Evolutionary conservation across 2,329 filamentous ascomycete species (phyloP), one percentile per base, ranked within the genome.

Genomic region (Fusarium sp.): DNA sequence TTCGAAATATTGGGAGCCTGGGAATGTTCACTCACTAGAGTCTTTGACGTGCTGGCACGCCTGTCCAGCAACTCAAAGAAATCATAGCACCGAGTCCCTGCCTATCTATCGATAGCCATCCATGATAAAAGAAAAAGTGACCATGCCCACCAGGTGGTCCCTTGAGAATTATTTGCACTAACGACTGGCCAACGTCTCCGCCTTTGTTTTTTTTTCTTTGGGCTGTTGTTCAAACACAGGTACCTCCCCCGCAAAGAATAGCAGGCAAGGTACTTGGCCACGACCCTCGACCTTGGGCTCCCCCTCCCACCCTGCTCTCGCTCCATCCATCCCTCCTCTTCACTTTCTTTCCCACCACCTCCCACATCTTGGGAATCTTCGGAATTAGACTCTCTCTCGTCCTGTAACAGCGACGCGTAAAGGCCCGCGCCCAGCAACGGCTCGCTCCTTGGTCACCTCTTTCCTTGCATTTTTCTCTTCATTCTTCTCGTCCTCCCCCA

Each of bases 271-370:
- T 73, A 75, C 72, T 32, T 75, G n/a, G 20, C 18, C 64, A 54
- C 43, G 70, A 60, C 61, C 68, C 64, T 73, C 59, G 62, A 63
- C 67, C 67, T 75, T 63, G 67, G 74, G 73, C 59, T 73, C 73
- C 76, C 76, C 76, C 73, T 74, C 76, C 76, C 76, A 78, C 76
- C 71, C 73, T 70, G 65, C 64, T 77, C 74, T 77, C 72, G 56
- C 68, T 75, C 69, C 72, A 71, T 68, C 61, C 67, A 71, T 77
- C 69, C 66, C 75, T 77, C 75, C 75, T 78, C 75, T 67, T 61
- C 64, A 62, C 64, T 71, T 72, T 76, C 70, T 66, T 64, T 77
- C 70, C 68, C 74, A 70, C 68, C 74, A 70, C 71, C 43, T 74
- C 73, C 59, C 73, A 76, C 74, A 74, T 70, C 69, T 74, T 73